phyloP scores from a whole-genome alignment of 2,329 filamentous ascomycete species.

The Aureobasidium sp. region DNA sequence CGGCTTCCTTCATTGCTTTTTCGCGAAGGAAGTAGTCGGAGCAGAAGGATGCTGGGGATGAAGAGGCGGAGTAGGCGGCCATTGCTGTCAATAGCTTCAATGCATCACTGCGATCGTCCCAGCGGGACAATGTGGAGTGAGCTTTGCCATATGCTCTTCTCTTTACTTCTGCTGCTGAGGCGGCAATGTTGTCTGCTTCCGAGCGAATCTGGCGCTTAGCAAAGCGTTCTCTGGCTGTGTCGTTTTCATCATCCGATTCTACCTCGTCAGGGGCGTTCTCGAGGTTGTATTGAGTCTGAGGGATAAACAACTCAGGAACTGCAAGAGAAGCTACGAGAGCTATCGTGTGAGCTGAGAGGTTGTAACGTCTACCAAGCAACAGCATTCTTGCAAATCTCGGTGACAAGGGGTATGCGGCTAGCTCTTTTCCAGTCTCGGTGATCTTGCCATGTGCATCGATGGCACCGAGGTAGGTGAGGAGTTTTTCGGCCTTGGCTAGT shows the following conservation, averaged over 20 bases:
- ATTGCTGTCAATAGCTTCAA: slow-evolving; percentile 88
- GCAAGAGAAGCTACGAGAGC: slow-evolving; percentile 83
- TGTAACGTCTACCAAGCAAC: slow-evolving; percentile 74
- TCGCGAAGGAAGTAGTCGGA: slow-evolving; percentile 73
- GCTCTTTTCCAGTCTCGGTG: slow-evolving; percentile 67
- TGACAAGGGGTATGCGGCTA: slow-evolving; percentile 82
- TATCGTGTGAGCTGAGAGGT: slow-evolving; percentile 76
- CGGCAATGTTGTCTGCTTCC: slow-evolving; percentile 61
- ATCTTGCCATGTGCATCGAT: slow-evolving; percentile 59
- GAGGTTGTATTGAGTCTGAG: slow-evolving; percentile 53
- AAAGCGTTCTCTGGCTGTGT: slow-evolving; percentile 11
- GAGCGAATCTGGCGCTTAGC: slow-evolving; percentile 34
- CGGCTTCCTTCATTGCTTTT: slow-evolving; percentile 80
- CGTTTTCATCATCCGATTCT: slow-evolving; percentile 21
- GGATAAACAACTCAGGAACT: slow-evolving; percentile 78
- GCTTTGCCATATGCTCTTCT: slow-evolving; percentile 60
- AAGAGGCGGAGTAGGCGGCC: slow-evolving; percentile 52
- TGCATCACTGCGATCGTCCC: slow-evolving; percentile 78
- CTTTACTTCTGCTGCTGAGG: slow-evolving; percentile 47
- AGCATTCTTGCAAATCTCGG: slow-evolving; percentile 88
- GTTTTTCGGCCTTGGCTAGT: slow-evolving; percentile 73
- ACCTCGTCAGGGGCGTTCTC: slow-evolving; percentile 34
- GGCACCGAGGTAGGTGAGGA: slow-evolving; percentile 78
- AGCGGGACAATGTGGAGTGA: slow-evolving; percentile 67
- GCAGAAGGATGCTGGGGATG: slow-evolving; percentile 53